Evolutionary conservation across 805 yeast species (phyloP).

Genomic region (Myxozyma udenii): DNA sequence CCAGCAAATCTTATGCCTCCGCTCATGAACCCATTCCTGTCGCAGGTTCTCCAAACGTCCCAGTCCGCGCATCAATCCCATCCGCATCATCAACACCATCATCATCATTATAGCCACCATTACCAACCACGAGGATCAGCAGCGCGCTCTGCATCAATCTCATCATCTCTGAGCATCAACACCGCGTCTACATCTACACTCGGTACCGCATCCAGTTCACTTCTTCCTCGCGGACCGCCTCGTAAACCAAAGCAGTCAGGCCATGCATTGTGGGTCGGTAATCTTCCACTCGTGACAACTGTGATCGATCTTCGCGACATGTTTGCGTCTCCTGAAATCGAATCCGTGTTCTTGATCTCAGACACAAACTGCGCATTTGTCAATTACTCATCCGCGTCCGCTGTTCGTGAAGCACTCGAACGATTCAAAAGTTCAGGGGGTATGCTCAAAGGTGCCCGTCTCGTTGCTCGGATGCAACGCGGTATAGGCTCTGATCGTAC

Average conservation of each 20-base stretch:
- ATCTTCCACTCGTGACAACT: conserved; percentile 40
- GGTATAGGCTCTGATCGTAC: conserved; percentile 25
- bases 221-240: conserved; percentile 42
- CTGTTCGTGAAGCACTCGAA: conserved; percentile 37
- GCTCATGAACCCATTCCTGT: not conserved
- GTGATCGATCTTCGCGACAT: conserved; percentile 39
- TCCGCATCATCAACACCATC: conserved; percentile 8
- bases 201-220: not conserved
- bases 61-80: not conserved
- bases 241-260: conserved; percentile 42
- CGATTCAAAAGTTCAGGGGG: conserved; percentile 35
- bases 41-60: not conserved
- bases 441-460: conserved; percentile 37
- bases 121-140: conserved; percentile 3
- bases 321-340: conserved; percentile 41
- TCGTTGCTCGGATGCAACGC: conserved; percentile 36
- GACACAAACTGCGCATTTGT: conserved; percentile 46
- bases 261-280: conserved; percentile 49
- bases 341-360: conserved; percentile 41
- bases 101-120: conserved; percentile 8
- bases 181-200: conserved; percentile 2
- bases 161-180: not conserved
- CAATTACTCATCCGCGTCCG: conserved; percentile 37
- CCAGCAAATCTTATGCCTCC: not conserved
- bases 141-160: not conserved